A percentile compares a stretch with the other conserved stretches of the same genome.
These are phyloP conservation scores for Aquilaria agallochum DNA, from an alignment of 441 rosid species.

Conservation along the genomic window DNA sequence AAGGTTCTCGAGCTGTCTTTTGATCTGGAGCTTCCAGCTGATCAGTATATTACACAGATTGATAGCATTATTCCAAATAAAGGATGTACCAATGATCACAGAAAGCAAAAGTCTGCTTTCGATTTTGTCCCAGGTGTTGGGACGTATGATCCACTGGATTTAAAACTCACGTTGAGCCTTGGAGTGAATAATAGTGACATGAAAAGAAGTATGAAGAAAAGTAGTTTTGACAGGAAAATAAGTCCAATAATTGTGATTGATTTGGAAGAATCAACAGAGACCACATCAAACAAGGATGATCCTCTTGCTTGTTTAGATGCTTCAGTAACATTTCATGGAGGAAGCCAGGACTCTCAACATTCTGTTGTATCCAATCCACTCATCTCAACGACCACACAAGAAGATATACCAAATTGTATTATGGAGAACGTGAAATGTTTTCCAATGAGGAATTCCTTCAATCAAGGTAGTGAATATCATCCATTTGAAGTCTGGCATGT, in stretches of 20 bases:
- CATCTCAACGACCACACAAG: conserved; percentile 19
- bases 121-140: conserved; percentile 10
- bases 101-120: conserved; percentile 15
- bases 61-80: conserved; percentile 16
- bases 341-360: conserved; percentile 20
- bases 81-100: conserved; percentile 13
- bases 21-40: conserved; percentile 32
- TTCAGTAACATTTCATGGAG: conserved; percentile 11
- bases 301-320: conserved; percentile 18
- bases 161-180: conserved; percentile 36
- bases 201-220: conserved; percentile 21
- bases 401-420: conserved; percentile 17
- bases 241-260: conserved; percentile 20
- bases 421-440: conserved; percentile 17
- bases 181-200: conserved; percentile 22
- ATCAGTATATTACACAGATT: conserved; percentile 20
- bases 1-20: conserved; percentile 24
- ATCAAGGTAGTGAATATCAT: conserved; percentile 24
- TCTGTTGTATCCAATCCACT: conserved; percentile 16
- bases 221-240: conserved; percentile 26
- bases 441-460: conserved; percentile 18
- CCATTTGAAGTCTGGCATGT: neutral
- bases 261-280: conserved; percentile 29
- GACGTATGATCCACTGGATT: conserved; percentile 24
- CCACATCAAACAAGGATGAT: conserved; percentile 16